Conservation (phyloP, 2,329 filamentous ascomycete genomes). For the Fusarium sp. region DNA sequence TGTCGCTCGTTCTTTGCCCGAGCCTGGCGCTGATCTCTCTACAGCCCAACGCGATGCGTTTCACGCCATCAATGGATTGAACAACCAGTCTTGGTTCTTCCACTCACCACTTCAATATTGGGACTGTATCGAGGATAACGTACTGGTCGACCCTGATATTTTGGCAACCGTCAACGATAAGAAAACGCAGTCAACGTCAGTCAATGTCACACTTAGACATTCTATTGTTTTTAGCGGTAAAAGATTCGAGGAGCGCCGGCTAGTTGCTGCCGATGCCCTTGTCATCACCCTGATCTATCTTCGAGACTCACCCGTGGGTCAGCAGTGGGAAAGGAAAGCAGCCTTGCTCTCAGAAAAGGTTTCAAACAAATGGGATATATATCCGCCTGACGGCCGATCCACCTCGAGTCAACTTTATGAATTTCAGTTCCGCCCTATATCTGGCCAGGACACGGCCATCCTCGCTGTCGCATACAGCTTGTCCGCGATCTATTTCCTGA, state of each 20-base stretch:
- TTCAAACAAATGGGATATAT: slow-evolving; percentile 72
- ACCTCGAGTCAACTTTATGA: slow-evolving; percentile 76
- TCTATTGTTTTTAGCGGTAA: slow-evolving; percentile 89
- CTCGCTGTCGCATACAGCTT: slow-evolving; percentile 75
- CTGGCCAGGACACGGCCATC: slow-evolving; percentile 72
- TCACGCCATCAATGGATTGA: slow-evolving; percentile 71
- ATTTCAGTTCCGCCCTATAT: slow-evolving; percentile 83
- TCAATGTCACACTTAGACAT: slow-evolving; percentile 81
- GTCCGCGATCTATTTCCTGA: slow-evolving; percentile 73
- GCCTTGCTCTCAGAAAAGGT: slow-evolving; percentile 64
- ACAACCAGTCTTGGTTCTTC: slow-evolving; percentile 78
- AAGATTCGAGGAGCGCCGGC: slow-evolving; percentile 74
- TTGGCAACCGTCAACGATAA: slow-evolving; percentile 76
- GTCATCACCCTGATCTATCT: slow-evolving; percentile 82
- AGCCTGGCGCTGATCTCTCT: slow-evolving; percentile 56
- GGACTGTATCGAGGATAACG: slow-evolving; percentile 72
- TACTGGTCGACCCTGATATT: slow-evolving; percentile 73
- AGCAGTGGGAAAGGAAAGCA: slow-evolving; percentile 74
- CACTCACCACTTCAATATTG: slow-evolving; percentile 88
- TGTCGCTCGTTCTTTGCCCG: slow-evolving; percentile 45
- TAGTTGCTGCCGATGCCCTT: slow-evolving; percentile 80
- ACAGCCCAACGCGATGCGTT: slow-evolving; percentile 65
- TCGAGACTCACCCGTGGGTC: slow-evolving; percentile 72
- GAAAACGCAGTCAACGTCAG: slow-evolving; percentile 71
- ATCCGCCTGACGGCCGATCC: slow-evolving; percentile 69